These are phyloP conservation scores for Cyclotella baltica DNA, from an alignment of 108 stramenopile species.

Conservation along the genomic window DNA sequence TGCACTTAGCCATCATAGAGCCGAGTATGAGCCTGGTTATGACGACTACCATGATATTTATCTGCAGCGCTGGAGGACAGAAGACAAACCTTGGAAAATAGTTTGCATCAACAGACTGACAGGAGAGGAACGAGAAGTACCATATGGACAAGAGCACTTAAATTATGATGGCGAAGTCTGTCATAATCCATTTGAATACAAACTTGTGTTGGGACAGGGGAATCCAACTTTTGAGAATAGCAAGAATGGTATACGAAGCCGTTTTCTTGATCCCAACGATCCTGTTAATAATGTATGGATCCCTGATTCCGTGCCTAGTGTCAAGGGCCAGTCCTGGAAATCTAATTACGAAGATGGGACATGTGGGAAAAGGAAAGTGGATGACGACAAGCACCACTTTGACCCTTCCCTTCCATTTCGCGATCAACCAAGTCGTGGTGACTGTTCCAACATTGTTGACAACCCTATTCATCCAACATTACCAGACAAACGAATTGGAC, in stretches of 20 bases:
- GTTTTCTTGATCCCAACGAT: constrained; percentile 78
- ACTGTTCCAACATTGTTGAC: constrained; percentile 86
- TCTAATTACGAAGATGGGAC: constrained; percentile 80
- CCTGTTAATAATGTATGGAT: constrained; percentile 74
- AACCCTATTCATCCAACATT: constrained; percentile 80
- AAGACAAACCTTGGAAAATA: constrained; percentile 83
- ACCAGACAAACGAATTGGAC: constrained; percentile 84
- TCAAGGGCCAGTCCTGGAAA: constrained; percentile 82
- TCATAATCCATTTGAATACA: constrained; percentile 74
- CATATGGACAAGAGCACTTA: constrained; percentile 56
- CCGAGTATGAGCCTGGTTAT: constrained; percentile 78
- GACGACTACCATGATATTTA: constrained; percentile 92
- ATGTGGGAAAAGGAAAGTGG: constrained; percentile 65
- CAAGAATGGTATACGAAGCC: constrained; percentile 62
- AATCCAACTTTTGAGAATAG: constrained; percentile 47
- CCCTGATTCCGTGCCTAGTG: constrained; percentile 77
- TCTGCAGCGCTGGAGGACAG: constrained; percentile 80
- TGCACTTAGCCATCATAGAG: constrained; percentile 85
- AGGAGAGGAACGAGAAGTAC: constrained; percentile 53
- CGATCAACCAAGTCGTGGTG: constrained; percentile 37
- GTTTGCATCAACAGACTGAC: constrained; percentile 72
- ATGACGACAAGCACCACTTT: constrained; percentile 63
- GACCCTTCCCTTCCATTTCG: constrained; percentile 54
- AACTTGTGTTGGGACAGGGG: constrained; percentile 75
- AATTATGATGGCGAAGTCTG: constrained; percentile 74